Base-by-base conservation (phyloP, 2,329 filamentous ascomycete genomes). In the Aspergillus thermomutatus region DNA sequence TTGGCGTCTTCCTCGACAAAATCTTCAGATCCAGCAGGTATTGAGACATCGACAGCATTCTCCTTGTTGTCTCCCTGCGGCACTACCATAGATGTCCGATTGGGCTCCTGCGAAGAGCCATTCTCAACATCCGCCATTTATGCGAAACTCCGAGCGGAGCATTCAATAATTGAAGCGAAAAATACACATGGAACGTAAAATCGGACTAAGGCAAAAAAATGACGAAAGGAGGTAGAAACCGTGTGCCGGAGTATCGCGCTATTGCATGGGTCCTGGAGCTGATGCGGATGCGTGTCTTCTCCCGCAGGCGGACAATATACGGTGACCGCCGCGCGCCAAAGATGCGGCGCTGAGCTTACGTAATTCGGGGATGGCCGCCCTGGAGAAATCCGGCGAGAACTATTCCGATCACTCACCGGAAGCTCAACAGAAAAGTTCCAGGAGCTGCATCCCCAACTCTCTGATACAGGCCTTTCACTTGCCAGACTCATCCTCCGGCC, bases 401-500 rank as follows among this genome's bases (percentile, higher is more conserved):
- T 58, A 64, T 62, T 69, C 67, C 69, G 67, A 68, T 66, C 64
- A 64, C 70, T 75, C 72, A 75, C 72, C 72, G 72, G 60, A 65
- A 67, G 69, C 73, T 75, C 73, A 75, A 75, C 73, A 72, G 69
- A 74, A 75, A 75, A 73, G 67, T 73, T 70, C 69, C 69, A 64
- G 61, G 61, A 62, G 59, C 57, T 62, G 60, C 61, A 65, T 64
- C 64, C 66, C 65, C 65, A 66, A 66, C 60, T 60, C 59, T 64
- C 64, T 64, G 60, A 67, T 70, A 67, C 66, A 62, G 62, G 63
- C 56, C 64, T 61, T 64, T 60, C 62, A 58, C 45, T 62, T 63
- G 60, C 59, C 60, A 62, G 61, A 54, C 56, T 61, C 60, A 57
- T 65, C 60, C 57, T 47, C 54, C 54, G 53, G 50, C 48, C 56